Conservation (phyloP, 169 alveolate species). For the Blepharisma undulans region DNA sequence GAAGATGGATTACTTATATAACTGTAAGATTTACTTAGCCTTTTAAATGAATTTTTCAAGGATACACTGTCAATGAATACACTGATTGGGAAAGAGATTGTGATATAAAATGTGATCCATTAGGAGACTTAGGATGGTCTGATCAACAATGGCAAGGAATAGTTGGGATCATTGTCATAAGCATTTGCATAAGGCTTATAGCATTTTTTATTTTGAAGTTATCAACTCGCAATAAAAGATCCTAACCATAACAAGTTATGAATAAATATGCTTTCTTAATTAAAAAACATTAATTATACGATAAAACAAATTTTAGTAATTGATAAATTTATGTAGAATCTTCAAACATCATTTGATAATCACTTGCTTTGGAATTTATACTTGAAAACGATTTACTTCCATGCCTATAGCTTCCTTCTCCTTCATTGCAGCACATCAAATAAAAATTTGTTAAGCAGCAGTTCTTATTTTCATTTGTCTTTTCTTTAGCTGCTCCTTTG, state of each 20-base stretch:
- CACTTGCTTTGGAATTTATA: background rate
- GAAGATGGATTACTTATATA: background rate
- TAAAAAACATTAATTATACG: too few species aligned
- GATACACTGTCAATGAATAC: conserved; percentile 21
- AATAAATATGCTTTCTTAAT: too few species aligned
- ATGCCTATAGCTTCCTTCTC: background rate
- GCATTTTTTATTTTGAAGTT: background rate
- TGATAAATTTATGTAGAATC: background rate
- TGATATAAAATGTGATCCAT: background rate
- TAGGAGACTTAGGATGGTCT: conserved; percentile 13
- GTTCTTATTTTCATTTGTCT: background rate
- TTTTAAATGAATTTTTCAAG: background rate
- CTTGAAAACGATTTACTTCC: background rate
- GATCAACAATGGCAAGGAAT: background rate
- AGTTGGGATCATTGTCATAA: background rate
- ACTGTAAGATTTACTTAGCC: conserved; percentile 11
- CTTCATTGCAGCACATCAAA: conserved; percentile 30
- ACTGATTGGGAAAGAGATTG: conserved; percentile 10
- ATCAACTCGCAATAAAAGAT: background rate
- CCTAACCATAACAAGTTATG: background rate
- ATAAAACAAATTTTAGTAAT: background rate
- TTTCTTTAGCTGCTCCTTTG: background rate
- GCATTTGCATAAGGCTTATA: background rate
- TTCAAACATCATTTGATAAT: background rate
- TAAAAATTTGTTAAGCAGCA: background rate